A percentile compares a stretch with the other conserved stretches of the same genome.
Evolutionary conservation across 495 filamentous ascomycete genomes (phyloP).

Genomic region (Penicillium roqueforti): DNA sequence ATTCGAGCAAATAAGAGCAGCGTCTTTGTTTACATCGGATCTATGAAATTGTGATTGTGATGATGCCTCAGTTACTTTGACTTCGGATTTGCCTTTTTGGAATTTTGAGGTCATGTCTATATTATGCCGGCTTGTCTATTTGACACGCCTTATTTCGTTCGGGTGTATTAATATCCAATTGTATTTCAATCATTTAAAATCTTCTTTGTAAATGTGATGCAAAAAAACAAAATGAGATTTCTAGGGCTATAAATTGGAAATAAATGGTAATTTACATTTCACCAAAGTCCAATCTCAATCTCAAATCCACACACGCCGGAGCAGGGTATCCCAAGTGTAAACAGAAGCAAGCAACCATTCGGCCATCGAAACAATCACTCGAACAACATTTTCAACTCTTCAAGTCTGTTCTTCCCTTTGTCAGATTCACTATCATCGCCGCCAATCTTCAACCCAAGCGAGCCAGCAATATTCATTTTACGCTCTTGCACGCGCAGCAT

Average conservation of each 20-base stretch:
- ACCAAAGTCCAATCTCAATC: not conserved
- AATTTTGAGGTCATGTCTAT: not conserved
- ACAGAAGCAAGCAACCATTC: not conserved
- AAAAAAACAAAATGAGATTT: not conserved
- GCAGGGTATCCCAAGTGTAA: not conserved
- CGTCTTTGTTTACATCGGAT: not conserved
- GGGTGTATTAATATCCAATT: constrained; percentile 3
- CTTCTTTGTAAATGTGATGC: not conserved
- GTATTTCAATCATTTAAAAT: not conserved
- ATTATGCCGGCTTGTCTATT: not conserved
- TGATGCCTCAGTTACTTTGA: not conserved
- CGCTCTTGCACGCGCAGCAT: constrained; percentile 93
- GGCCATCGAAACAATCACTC: constrained; percentile 44
- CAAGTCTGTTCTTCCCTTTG: constrained; percentile 82
- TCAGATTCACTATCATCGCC: constrained; percentile 77
- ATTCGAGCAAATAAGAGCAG: not conserved
- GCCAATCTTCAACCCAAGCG: constrained; percentile 70
- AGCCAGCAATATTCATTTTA: constrained; percentile 84
- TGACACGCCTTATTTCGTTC: not conserved
- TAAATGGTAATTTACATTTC: not conserved
- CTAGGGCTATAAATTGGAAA: not conserved
- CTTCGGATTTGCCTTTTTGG: not conserved
- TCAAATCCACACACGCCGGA: too few relatives aligned
- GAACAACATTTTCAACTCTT: constrained; percentile 90
- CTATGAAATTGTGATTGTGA: not conserved